Base-by-base conservation (phyloP, 1,284 basidiomycete genomes). In the Fomitopsis palustris region DNA sequence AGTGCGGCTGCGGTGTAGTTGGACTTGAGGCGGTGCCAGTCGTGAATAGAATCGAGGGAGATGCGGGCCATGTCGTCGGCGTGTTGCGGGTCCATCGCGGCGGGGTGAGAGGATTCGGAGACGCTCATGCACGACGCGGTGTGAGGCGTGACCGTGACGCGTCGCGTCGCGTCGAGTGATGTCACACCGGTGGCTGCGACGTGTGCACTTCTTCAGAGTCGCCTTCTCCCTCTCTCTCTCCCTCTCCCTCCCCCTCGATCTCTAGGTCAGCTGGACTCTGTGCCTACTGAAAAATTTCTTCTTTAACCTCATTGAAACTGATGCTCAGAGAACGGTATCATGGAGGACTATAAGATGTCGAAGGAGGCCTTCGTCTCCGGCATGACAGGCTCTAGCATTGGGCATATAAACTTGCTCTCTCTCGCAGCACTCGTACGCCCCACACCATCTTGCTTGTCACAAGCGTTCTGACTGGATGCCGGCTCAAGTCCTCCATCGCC, bases 361-460 rank as follows among this genome's bases (percentile, higher is more conserved):
- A 98, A 98, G 74, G 92, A 96, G 77, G 87, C 85, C 0, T 98
- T 95, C 69, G 91, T 96, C 51, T 88, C 93, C 17, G 86, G 88
- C 47, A 85, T 84, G 73, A 84, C 82, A 2, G 96, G 96, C 2
- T 91, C 91, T 0, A 86, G 86, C 4, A 78, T 97, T 10, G 75
- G 74, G 2, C 86, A 90, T 68, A 80, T 97, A 68, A 95, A 95
- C 70, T 65, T 84, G 45, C 77, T 96, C 35, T 92, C 87, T 23
- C 68, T 83, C 5, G 86, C 87, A 4, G 88, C 88, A 3, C 69
- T 94, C 70, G 92, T 94, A 65, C 75, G 90, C 78, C 59, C n/a
- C 58, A 57, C 47, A 57, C 54, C 35, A 49, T 53, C 37, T 58
- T 57, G 43, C 29, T 57, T 16, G 37, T 33, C 17, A 6, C 16